phyloP scores from a whole-genome alignment of 768 basidiomycete species.

The Arthromyces matolae region DNA sequence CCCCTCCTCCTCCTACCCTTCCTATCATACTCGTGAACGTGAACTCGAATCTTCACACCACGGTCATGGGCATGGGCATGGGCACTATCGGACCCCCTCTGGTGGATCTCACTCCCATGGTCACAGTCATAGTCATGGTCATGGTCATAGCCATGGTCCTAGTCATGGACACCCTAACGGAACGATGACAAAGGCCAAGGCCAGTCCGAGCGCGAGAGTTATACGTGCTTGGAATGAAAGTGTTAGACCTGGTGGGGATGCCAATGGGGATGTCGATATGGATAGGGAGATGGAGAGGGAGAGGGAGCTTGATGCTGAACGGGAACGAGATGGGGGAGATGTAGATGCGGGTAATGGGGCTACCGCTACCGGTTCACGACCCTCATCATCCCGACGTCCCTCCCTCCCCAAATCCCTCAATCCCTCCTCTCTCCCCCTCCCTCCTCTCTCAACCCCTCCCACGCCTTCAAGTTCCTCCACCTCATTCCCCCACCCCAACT shows the following conservation, averaged over 20 bases:
- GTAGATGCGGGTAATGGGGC: slow-evolving; percentile 13
- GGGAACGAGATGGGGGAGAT: slow-evolving; percentile 26
- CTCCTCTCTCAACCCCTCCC: background rate
- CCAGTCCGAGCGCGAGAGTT: background rate
- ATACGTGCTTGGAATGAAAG: slow-evolving; percentile 10
- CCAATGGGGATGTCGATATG: background rate
- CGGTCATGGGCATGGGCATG: background rate
- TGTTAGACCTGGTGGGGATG: background rate
- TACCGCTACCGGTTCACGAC: background rate
- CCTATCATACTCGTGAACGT: too few species aligned
- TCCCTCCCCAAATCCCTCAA: slow-evolving; percentile 11
- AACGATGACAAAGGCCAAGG: background rate
- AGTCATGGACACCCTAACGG: background rate
- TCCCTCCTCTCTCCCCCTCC: background rate
- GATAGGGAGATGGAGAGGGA: slow-evolving; percentile 15
- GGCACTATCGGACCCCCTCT: too few species aligned
- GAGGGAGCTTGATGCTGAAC: slow-evolving; percentile 25
- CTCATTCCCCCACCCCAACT: background rate
- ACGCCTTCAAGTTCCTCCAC: too few species aligned
- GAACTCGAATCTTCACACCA: too few species aligned
- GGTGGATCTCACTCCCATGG: too few species aligned
- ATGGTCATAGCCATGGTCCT: background rate
- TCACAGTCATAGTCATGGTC: background rate
- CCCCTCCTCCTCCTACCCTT: too few species aligned
- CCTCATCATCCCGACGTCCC: background rate